Base-by-base conservation (phyloP, 1,284 basidiomycete species). In the Boletus smithii region DNA sequence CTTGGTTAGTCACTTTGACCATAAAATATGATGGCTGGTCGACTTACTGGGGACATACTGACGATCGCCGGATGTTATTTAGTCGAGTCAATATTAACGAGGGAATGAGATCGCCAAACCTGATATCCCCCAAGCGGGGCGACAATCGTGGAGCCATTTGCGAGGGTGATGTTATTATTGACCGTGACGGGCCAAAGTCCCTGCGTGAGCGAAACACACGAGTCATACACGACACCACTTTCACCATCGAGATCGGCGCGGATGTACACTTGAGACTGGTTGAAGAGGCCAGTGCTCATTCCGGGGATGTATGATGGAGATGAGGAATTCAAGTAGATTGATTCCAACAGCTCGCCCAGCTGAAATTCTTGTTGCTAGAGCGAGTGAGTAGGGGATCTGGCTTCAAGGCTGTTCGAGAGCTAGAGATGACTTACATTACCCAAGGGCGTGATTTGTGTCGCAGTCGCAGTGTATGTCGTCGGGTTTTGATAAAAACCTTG, bases 211-310 rank as follows among this genome's bases (percentile, higher is more conserved):
- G 85, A 81, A 16, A 79, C 72, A 8, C 83, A 80, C 4, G 83
- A 85, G 58, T 81, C 79, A 56, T 85, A 79, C 33, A 91, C 85
- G 10, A 88, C 82, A 36, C 79, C 76, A 23, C 80, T 82, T 67
- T 92, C 90, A 17, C 81, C 87, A 24, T 86, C 89, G 33, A 80
- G 81, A 66, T 91, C 88, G 16, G 87, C 86, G 18, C 76, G 76
- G 49, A 85, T 75, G 50, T 74, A 71, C 46, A 76, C 66, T 41
- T 60, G 54, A 24, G 38, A 53, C 18, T 54, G 55, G 29, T 67
- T 33, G 40, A 81, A 79, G 36, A 85, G 67, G 13, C 75, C 72
- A 14, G 68, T 69, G 56, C 73, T 75, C 56, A 91, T 70, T 0
- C 77, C 80, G 7, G 71, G 62, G 50, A 93, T 85, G 50, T 74